Evolutionary conservation across 345 rosid species (phyloP).

Genomic region (Bruguiera gymnorhiza): DNA sequence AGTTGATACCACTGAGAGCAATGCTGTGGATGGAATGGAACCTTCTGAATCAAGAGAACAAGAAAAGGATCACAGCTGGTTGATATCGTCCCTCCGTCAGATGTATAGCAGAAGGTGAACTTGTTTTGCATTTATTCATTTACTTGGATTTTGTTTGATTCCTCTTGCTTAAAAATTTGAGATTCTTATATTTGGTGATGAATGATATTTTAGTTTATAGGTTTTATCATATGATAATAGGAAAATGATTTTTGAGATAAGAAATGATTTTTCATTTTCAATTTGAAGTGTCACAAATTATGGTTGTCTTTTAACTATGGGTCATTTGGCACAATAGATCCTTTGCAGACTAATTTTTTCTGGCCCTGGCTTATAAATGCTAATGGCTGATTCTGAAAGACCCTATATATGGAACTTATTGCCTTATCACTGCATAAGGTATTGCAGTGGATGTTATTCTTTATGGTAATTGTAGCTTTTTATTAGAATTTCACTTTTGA

Average conservation of each 20-base stretch:
- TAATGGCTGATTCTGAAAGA: not conserved
- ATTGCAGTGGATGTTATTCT: not conserved
- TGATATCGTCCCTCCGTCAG: constrained; percentile 82
- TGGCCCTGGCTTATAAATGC: too few relatives aligned
- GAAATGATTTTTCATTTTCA: not conserved
- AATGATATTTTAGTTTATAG: not conserved
- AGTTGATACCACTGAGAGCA: constrained; percentile 56
- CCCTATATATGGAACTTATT: not conserved
- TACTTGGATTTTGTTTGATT: not conserved
- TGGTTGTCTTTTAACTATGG: too few relatives aligned
- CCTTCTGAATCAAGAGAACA: constrained; percentile 45
- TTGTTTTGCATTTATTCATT: not conserved
- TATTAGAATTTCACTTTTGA: constrained; percentile 16
- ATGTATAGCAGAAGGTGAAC: constrained; percentile 89
- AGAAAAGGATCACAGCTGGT: constrained; percentile 87
- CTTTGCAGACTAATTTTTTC: too few relatives aligned
- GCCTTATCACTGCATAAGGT: not conserved
- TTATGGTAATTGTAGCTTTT: not conserved
- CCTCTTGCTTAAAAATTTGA: not conserved
- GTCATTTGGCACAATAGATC: too few relatives aligned
- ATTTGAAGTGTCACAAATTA: too few relatives aligned
- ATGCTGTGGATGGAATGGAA: constrained; percentile 40
- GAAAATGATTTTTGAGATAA: constrained; percentile 1
- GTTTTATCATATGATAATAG: not conserved
- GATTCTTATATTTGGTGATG: not conserved